Evolutionary conservation across 1,284 basidiomycete species (phyloP).

Genomic region (Ustilago shanxiensis): DNA sequence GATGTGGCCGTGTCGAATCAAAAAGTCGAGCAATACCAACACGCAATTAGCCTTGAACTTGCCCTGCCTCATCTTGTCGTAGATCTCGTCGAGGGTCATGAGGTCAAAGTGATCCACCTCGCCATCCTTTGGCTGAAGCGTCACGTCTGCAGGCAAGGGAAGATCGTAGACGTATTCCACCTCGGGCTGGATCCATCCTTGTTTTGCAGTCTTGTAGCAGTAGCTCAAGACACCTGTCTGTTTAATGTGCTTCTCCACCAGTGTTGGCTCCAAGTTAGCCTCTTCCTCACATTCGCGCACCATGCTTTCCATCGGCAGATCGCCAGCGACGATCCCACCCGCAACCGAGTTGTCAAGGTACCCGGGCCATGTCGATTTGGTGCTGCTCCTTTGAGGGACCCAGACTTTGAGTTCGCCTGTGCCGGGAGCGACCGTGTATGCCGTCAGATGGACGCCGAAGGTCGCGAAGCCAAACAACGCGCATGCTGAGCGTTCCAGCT

Average conservation of each 20-base stretch:
- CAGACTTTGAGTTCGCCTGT: conserved; percentile 75
- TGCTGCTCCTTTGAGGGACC: conserved; percentile 86
- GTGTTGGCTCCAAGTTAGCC: conserved; percentile 79
- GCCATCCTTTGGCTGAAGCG: conserved; percentile 84
- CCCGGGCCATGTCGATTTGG: conserved; percentile 81
- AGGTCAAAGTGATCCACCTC: conserved; percentile 89
- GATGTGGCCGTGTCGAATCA: conserved; percentile 81
- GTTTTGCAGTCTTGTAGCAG: conserved; percentile 76
- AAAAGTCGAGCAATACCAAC: conserved; percentile 84
- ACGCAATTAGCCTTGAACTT: conserved; percentile 90
- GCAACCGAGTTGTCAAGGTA: conserved; percentile 71
- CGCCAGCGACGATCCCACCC: conserved; percentile 78
- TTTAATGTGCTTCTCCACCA: conserved; percentile 77
- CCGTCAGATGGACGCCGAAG: conserved; percentile 85
- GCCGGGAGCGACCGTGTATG: conserved; percentile 57
- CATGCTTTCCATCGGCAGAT: conserved; percentile 80
- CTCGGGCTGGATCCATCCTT: conserved; percentile 70
- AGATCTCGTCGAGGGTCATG: conserved; percentile 61
- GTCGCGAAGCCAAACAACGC: conserved; percentile 90
- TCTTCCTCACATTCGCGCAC: conserved; percentile 95
- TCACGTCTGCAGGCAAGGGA: conserved; percentile 70
- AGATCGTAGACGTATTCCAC: conserved; percentile 69
- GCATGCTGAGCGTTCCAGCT: conserved; percentile 88
- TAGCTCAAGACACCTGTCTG: conserved; percentile 71
- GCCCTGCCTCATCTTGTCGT: conserved; percentile 71